Evolutionary conservation across 305 asterid species (phyloP), one percentile per base, ranked within the genome.

Genomic region (Fraxinus baroniana): DNA sequence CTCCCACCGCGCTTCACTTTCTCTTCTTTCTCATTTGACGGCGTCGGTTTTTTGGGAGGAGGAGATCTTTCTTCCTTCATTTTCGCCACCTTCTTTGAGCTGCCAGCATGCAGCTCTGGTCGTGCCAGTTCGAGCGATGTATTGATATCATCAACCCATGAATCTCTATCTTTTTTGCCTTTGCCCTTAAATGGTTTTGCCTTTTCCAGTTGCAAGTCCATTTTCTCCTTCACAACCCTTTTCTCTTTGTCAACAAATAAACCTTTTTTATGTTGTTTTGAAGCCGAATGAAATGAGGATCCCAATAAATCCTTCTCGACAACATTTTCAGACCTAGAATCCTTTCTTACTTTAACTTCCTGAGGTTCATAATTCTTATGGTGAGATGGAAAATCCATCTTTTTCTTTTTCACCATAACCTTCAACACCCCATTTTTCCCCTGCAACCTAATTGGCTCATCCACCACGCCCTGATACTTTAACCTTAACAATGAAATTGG

Each of bases 341-440:
- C 90, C 30, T 83, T 88, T 78, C 92, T 87, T 60, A 80, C 91
- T 81, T 85, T 97, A 86, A 80, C 82, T 73, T 85, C 90, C 83
- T 83, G 86, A 46, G 79, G 85, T 88, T 83, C 88, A 81, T 79
- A 84, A 76, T 81, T 84, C 84, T 76, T 87, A 77, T 82, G 80
- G 70, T 55, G 87, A 83, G 90, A 81, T 33, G 87, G 85, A 55
- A 84, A 82, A 79, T 89, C 94, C 78, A 85, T 44, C 85, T 87
- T 90, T 83, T 92, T 95, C 92, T 93, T 94, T 90, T 90, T 93
- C 83, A 95, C 95, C 97, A 95, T 92, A 73, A 95, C 98, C 90
- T 95, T 95, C 88, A 95, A 85, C 35, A 95, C 98, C 83, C 98
- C 98, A 81, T 92, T 95, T 89, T 95, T 95, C 79, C 98, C 98